These are phyloP conservation scores for Colletotrichum sublineola DNA, from an alignment of 2,329 filamentous ascomycete genomes.

Conservation along the genomic window DNA sequence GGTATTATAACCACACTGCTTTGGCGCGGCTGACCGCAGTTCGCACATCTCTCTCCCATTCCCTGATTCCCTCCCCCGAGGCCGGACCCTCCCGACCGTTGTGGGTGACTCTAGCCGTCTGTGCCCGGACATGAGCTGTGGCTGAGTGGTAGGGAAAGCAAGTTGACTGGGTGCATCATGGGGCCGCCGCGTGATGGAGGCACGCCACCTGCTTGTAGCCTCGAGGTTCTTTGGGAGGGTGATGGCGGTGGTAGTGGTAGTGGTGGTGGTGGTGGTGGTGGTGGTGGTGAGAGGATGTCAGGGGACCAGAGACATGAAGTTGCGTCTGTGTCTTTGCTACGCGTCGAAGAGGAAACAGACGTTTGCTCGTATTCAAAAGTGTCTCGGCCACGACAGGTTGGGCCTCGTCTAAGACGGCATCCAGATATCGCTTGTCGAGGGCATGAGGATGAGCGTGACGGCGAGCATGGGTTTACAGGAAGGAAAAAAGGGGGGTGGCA, in stretches of 20 bases:
- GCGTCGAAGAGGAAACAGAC: conserved; percentile 4
- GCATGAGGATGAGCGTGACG: background rate
- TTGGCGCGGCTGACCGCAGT: conserved; percentile 32
- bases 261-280: background rate
- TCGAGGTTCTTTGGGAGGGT: conserved; percentile 1
- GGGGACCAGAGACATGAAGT: conserved; percentile 7
- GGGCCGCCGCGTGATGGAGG: conserved; percentile 36
- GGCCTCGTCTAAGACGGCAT: conserved; percentile 37
- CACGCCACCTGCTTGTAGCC: conserved; percentile 25
- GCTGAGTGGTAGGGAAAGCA: background rate
- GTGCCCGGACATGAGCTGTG: background rate
- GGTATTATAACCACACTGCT: conserved; percentile 32
- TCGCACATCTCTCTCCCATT: background rate
- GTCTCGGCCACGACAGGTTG: conserved; percentile 26
- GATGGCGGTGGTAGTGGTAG: background rate
- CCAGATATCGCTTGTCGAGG: conserved; percentile 18
- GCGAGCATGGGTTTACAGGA: background rate
- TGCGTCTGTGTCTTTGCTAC: background rate
- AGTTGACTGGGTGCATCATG: conserved; percentile 25
- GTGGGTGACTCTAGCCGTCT: background rate
- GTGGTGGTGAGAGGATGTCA: conserved; percentile 1
- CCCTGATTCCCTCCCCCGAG: background rate
- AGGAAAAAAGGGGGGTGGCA: background rate
- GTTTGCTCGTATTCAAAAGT: conserved; percentile 36
- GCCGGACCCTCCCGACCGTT: background rate